Evolutionary conservation across 2,329 filamentous ascomycete species (phyloP), one percentile per base, ranked within the genome.

Genomic region (Falciphora oryzae): DNA sequence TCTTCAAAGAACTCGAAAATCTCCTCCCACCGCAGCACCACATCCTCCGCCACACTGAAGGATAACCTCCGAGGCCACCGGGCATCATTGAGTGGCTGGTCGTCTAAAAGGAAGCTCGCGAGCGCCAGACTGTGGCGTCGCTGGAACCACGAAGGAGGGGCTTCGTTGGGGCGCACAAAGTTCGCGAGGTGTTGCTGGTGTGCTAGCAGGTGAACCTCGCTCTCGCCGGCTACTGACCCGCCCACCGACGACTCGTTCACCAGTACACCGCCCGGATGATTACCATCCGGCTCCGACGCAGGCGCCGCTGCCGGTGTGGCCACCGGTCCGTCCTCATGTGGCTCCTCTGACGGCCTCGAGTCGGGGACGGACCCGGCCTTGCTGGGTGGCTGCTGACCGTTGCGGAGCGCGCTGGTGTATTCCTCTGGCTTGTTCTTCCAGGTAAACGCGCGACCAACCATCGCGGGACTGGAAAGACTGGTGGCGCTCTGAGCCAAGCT

Each of bases 1-100:
- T 77, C 74, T 38, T 76, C 73, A 4, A 71, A 67, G 2, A 82
- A 66, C 64, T 78, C 76, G 4, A 79, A 74, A 31, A 89, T 75
- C 61, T 85, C 81, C 6, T 84, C 78, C 89, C 90, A 93, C 22
- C 77, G 80, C 1, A 93, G 77, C 10, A 93, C 77, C n/a, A 87
- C 89, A 66, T 92, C 89, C 75, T 91, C 89, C 1, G 89, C 90
- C 59, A 89, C 83, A 65, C 88, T 87, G 73, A 93, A 93, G 4
- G 90, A 93, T 67, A 93, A 81, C 58, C 89, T 85, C 1, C 90
- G 86, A 1, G 89, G 85, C 84, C 88, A 91, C 65, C 84, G 85
- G 32, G 81, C 80, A 67, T 90, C 87, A 66, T 85, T 82, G 1
- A 79, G 74, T 8, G 66, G 67, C 1, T 65, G 75, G 10, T 64